Evolutionary conservation across 495 filamentous ascomycete species (phyloP), one percentile per base, ranked within the genome.

Genomic region (Xylaria telfairii): DNA sequence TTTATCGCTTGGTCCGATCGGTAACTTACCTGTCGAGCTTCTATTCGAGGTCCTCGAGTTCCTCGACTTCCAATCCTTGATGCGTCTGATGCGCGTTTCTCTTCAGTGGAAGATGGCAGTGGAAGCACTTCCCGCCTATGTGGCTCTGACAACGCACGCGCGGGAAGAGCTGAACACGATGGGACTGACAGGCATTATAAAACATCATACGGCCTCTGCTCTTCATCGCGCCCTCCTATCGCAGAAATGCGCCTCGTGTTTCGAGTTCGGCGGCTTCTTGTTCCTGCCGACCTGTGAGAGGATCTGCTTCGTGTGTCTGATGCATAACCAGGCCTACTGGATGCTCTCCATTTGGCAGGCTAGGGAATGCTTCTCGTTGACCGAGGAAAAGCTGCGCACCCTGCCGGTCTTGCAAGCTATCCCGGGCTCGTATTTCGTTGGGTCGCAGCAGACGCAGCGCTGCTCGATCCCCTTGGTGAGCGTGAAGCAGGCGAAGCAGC

Each of bases 241-340:
- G 3, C 28, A 32, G 30, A 17, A 37, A 17, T 59, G 54, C 17
- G 26, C 30, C 2, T 34, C 28, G 13, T 59, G 26, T 8, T 37
- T 37, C 28, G 28, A 19, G 28, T 59, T 34, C 30, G 54, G 54
- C 24, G 54, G 10, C 19, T 59, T 34, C 54, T 9, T 37, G 6
- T 59, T 59, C 15, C 54, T 59, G 13, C 54, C 28, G 28, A 59
- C 54, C 8, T 59, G 54, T 30, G 54, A 34, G 30, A 6, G 54
- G 15, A 34, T 32, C 17, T 59, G 54, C 54, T 59, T 32, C 28
- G 28, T 12, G 15, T 59, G 28, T 59, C 54, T 59, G 13, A 1
- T 32, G 30, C 17, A 17, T 12, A 59, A 59, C 73, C 73, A 32
- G 17, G 30, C 28, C 15, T 37, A 37, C 13, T 37, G 28, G 54